These are phyloP conservation scores for Backusella sp. DNA, from an alignment of 192 early-diverging fungal species.

Conservation along the genomic window DNA sequence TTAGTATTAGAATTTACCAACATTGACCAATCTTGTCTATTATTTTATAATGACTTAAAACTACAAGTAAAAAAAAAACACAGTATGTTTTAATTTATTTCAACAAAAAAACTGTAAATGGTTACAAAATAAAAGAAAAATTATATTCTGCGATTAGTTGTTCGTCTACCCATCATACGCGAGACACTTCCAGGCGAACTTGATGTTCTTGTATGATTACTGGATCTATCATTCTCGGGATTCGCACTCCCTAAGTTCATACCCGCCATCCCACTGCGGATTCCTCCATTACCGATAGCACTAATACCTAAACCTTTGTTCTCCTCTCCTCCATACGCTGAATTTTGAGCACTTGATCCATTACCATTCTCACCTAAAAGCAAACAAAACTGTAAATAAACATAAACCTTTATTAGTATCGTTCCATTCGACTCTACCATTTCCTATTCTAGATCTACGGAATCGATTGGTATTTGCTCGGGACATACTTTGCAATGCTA, in stretches of 20 bases:
- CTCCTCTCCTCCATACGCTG: not conserved
- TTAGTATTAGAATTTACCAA: no score
- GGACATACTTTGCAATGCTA: constrained; percentile 10
- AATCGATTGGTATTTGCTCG: not conserved
- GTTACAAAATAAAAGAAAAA: not conserved
- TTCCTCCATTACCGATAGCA: not conserved
- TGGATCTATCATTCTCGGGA: not conserved
- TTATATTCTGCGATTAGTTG: not conserved
- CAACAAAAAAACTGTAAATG: not conserved
- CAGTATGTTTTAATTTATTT: not conserved
- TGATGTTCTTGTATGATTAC: not conserved
- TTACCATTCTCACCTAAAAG: not conserved
- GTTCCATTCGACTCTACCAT: not conserved
- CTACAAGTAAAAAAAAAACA: not conserved
- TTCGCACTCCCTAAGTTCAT: not conserved
- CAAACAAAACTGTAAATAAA: not conserved
- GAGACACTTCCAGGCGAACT: not conserved
- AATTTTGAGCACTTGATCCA: not conserved
- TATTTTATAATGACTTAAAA: not conserved
- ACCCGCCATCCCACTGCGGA: constrained; percentile 3
- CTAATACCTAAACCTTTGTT: not conserved
- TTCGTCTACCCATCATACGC: not conserved
- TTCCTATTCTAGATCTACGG: not conserved
- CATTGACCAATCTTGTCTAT: no score
- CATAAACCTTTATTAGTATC: no score